Conservation (phyloP, 257 asterid species). For the Solanum sparsipilum region DNA sequence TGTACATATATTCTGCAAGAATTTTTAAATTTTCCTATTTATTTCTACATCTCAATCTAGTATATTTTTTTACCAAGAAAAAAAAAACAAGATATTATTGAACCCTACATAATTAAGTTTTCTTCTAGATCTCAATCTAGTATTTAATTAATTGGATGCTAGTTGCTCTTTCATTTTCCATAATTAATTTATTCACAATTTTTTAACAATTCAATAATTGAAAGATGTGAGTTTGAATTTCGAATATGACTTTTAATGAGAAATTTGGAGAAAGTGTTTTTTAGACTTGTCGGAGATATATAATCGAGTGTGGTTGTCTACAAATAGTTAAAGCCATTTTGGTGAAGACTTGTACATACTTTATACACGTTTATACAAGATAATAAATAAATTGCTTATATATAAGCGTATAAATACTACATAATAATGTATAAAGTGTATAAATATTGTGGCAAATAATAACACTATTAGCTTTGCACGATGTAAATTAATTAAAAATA, state of each 20-base stretch:
- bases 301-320: not conserved
- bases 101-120: not conserved
- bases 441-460: too few species aligned
- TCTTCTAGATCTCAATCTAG: not conserved
- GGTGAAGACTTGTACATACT: not conserved
- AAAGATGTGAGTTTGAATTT: not conserved
- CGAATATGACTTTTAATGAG: not conserved
- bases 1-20: conserved; percentile 37
- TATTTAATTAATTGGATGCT: not conserved
- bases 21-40: not conserved
- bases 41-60: not conserved
- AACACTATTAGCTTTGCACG: not conserved
- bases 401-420: too few species aligned
- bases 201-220: not conserved
- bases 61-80: not conserved
- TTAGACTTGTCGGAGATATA: not conserved
- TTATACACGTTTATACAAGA: not conserved
- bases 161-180: not conserved
- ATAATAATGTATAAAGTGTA: too few species aligned
- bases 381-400: not conserved
- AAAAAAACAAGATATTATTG: not conserved
- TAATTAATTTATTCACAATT: not conserved
- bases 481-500: not conserved
- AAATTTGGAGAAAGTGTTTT: not conserved
- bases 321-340: not conserved